phyloP scores from a whole-genome alignment of 225 moss, liverwort and hornwort genomes.

The Sphagnum tenellum region DNA sequence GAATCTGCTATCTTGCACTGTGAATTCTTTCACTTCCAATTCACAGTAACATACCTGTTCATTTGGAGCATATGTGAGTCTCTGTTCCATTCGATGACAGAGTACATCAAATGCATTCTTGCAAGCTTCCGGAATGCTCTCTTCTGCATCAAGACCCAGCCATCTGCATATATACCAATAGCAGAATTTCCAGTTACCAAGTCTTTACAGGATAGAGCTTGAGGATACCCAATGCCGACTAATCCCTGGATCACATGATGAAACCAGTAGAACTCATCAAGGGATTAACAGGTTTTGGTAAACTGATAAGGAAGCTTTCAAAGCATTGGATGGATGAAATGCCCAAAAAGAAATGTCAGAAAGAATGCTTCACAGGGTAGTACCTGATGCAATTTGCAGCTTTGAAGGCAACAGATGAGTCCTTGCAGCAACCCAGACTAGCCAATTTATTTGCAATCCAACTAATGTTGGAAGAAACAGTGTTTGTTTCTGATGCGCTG shows the following conservation, averaged over 20 bases:
- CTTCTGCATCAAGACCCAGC: conserved; percentile 64
- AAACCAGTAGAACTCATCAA: too few relatives aligned
- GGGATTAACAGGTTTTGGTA: too few relatives aligned
- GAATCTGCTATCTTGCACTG: too few relatives aligned
- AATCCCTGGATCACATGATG: too few relatives aligned
- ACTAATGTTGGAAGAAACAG: too few relatives aligned
- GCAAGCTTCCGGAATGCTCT: conserved; percentile 57
- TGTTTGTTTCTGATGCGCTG: too few relatives aligned
- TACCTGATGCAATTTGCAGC: conserved; percentile 70
- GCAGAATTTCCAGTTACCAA: too few relatives aligned
- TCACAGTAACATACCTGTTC: conserved; percentile 46
- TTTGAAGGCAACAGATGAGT: conserved; percentile 38
- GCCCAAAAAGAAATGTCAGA: not conserved
- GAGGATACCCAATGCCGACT: too few relatives aligned
- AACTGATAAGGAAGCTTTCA: too few relatives aligned
- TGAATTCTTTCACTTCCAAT: not conserved
- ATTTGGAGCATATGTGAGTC: conserved; percentile 57
- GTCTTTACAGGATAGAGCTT: too few relatives aligned
- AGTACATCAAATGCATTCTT: conserved; percentile 66
- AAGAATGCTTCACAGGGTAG: too few relatives aligned
- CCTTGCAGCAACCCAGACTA: conserved; percentile 42
- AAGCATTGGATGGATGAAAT: not conserved
- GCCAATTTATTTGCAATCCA: conserved; percentile 21
- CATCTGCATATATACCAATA: conserved; percentile 31
- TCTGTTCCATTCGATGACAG: conserved; percentile 74